phyloP scores from a whole-genome alignment of 2,329 filamentous ascomycete species.

The Chaetomium sp. region DNA sequence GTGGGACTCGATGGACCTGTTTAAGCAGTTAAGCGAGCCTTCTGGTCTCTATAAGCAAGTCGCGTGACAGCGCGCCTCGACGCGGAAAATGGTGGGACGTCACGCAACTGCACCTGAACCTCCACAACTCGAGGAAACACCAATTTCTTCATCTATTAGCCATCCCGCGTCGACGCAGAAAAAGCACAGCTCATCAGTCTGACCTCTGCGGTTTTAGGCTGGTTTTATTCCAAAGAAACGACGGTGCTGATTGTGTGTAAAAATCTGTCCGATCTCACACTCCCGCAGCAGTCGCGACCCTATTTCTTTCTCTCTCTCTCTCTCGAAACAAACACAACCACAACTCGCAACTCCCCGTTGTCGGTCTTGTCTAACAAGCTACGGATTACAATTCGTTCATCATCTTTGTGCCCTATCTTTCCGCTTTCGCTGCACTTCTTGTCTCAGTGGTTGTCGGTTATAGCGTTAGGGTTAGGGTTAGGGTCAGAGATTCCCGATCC shows the following conservation, averaged over 20 bases:
- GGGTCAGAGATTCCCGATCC: background rate
- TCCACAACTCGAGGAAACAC: background rate
- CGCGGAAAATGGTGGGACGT: background rate
- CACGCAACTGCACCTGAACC: background rate
- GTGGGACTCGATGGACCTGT: too few species aligned
- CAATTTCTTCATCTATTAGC: background rate
- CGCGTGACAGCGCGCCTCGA: conserved; percentile 3
- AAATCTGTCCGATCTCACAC: background rate
- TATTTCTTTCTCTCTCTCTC: too few species aligned
- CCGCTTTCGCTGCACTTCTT: too few species aligned
- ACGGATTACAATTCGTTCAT: background rate
- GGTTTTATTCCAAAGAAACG: background rate
- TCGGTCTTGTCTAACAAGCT: background rate
- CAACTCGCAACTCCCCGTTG: background rate
- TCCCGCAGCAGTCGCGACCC: background rate
- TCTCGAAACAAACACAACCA: background rate
- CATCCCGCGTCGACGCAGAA: background rate
- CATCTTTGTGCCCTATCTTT: background rate
- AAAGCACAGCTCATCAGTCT: background rate
- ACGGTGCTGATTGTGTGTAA: background rate
- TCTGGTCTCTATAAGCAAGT: background rate
- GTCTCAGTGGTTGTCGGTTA: background rate
- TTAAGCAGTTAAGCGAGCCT: background rate
- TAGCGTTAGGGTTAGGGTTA: conserved; percentile 13
- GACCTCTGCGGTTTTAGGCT: background rate